Evolutionary conservation across 352 stramenopile genomes (phyloP).

Genomic region (Aphanomyces euteiches): DNA sequence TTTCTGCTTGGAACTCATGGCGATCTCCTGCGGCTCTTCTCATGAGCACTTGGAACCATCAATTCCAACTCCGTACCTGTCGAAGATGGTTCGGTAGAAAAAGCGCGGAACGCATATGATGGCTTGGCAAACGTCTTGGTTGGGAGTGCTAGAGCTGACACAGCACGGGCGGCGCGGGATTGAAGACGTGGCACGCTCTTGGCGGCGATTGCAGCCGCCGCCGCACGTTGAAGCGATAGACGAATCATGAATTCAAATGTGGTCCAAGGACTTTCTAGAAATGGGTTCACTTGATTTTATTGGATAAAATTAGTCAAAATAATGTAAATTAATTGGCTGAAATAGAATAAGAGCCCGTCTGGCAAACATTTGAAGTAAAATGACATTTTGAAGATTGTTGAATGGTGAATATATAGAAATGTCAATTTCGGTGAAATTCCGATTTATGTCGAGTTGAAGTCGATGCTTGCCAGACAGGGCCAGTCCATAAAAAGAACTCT

Average conservation of each 20-base stretch:
- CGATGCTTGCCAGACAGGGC: too few relatives aligned
- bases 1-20: conserved; percentile 94
- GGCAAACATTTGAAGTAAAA: too few relatives aligned
- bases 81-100: conserved; percentile 1
- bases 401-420: too few relatives aligned
- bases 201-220: background rate
- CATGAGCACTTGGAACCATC: too few relatives aligned
- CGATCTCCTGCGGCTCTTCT: conserved; percentile 38
- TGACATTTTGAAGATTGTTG: too few relatives aligned
- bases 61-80: background rate
- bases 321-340: background rate
- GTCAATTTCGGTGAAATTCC: too few relatives aligned
- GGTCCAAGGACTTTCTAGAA: conserved; percentile 10
- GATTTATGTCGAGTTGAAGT: too few relatives aligned
- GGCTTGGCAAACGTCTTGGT: background rate
- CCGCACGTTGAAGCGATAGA: conserved; percentile 3
- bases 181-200: background rate
- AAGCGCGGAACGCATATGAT: background rate
- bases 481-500: too few relatives aligned
- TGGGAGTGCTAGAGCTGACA: background rate
- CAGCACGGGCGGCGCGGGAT: too few relatives aligned
- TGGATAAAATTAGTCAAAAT: too few relatives aligned
- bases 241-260: conserved; percentile 12
- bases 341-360: too few relatives aligned
- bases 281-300: background rate